These are phyloP conservation scores for Colletotrichum sp. DNA, from an alignment of 2,329 filamentous ascomycete genomes.

Conservation along the genomic window DNA sequence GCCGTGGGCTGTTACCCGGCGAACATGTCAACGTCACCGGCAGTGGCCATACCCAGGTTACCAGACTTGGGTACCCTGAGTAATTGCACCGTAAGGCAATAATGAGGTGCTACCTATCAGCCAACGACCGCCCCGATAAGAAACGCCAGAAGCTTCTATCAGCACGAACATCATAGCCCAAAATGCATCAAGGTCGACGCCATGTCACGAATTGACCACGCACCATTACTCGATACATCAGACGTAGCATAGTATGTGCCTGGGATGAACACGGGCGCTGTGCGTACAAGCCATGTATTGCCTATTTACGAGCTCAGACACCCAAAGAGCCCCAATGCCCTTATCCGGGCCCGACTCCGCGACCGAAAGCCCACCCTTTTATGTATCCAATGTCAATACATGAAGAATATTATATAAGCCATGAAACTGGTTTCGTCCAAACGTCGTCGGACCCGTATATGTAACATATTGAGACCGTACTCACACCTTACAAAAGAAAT, in stretches of 20 bases:
- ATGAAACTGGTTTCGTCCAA: neutral
- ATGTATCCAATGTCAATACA: neutral
- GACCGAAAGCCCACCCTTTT: neutral
- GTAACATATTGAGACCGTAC: neutral
- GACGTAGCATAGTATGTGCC: neutral
- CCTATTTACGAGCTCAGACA: neutral
- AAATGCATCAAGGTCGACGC: neutral
- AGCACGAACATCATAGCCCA: neutral
- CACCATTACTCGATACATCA: neutral
- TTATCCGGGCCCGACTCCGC: neutral
- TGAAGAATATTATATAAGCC: neutral
- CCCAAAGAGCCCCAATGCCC: neutral
- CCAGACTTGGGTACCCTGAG: neutral
- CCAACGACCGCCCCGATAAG: neutral
- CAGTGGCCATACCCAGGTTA: neutral
- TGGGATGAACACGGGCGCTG: neutral
- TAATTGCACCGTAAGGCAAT: neutral
- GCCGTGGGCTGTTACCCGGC: neutral
- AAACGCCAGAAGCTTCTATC: neutral
- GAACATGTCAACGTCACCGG: neutral
- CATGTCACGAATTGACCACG: neutral
- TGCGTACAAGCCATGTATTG: neutral
- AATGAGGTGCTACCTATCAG: neutral
- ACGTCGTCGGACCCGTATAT: neutral
- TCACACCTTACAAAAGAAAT: slow-evolving; percentile 1